phyloP scores from a whole-genome alignment of 1,284 basidiomycete species.

The Caloboletus inedulis region DNA sequence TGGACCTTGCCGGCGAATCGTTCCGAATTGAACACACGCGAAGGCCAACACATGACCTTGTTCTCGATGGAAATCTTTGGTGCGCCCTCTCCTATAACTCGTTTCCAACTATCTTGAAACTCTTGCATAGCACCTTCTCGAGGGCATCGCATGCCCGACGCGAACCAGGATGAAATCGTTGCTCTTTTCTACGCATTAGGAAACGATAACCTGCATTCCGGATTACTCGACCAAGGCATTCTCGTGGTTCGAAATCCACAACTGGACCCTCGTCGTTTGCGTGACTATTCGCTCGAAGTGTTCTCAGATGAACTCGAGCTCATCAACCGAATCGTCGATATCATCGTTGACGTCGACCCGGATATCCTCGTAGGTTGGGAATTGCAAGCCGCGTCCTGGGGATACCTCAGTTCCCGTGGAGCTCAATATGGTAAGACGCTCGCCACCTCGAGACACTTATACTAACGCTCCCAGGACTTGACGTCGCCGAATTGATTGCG shows the following conservation, averaged over 20 bases:
- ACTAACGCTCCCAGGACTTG: slow-evolving; percentile 50
- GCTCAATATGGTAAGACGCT: slow-evolving; percentile 50
- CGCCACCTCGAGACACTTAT: not conserved
- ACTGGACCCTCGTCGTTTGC: slow-evolving; percentile 40
- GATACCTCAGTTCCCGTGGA: slow-evolving; percentile 78
- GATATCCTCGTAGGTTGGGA: slow-evolving; percentile 95
- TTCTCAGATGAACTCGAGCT: slow-evolving; percentile 80
- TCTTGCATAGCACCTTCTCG: slow-evolving; percentile 54
- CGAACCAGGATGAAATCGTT: slow-evolving; percentile 67
- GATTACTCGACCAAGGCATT: slow-evolving; percentile 51
- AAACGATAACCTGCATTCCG: slow-evolving; percentile 37
- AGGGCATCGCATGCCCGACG: slow-evolving; percentile 66
- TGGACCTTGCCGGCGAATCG: slow-evolving; percentile 49
- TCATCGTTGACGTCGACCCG: slow-evolving; percentile 79
- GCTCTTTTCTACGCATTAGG: slow-evolving; percentile 71
- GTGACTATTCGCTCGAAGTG: slow-evolving; percentile 48
- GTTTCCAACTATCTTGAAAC: not conserved
- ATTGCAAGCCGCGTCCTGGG: slow-evolving; percentile 86
- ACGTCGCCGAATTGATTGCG: slow-evolving; percentile 65
- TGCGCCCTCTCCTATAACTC: slow-evolving; percentile 31
- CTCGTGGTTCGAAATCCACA: slow-evolving; percentile 52
- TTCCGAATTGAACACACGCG: slow-evolving; percentile 46
- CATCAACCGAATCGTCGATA: slow-evolving; percentile 76
- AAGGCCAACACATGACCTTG: slow-evolving; percentile 76
- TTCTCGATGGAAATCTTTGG: slow-evolving; percentile 86